Base-by-base conservation (phyloP, 192 early-diverging fungal genomes). In the Chytriomyces sp. region DNA sequence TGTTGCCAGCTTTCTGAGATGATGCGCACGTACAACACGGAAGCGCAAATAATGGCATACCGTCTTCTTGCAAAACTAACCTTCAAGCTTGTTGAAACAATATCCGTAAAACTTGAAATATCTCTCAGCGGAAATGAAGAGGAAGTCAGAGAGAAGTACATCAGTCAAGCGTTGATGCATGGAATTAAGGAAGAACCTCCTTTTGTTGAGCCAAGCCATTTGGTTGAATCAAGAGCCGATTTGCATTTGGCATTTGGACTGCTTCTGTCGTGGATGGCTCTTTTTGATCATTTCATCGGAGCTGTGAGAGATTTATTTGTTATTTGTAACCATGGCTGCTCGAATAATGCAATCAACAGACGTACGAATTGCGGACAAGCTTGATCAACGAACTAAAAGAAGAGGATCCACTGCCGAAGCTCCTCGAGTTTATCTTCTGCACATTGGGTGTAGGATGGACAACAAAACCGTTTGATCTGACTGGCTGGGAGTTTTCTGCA, bases 221-320 rank as follows among this genome's bases (percentile, higher is more conserved):
- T 74, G 50, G 50, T 76, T 23, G 45, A 62, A 11, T 62, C 67
- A 5, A 57, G 71, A 47, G 67, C 79, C 62, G 69, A 66, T 44
- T 72, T 84, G 2, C 82, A 90, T 69, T 53, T 78, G 7, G 83
- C 80, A 0, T 82, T 93, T 24, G 91, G 94, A 18, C 90, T 91
- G 72, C 79, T 95, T 3, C 77, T 93, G 46, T 81, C 88, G 6
- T 94, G 93, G 90, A 88, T 92, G 84, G 80, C 90, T 5, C 67
- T 94, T 10, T 90, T 94, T 67, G 91, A 91, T 72, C 90, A 94
- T 43, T 93, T 95, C 78, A 85, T 89, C 35, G 91, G 93, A 74
- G 88, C 91, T 50, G 93, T 94, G 87, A 81, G 83, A 26, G 8
- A 35, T 64, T 46, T 18, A 28, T 69, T 66, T 61, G 60, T n/a